A percentile compares a stretch with the other conserved stretches of the same genome.
Conservation (phyloP, 495 filamentous ascomycete species). For the Bombardia bombarda region DNA sequence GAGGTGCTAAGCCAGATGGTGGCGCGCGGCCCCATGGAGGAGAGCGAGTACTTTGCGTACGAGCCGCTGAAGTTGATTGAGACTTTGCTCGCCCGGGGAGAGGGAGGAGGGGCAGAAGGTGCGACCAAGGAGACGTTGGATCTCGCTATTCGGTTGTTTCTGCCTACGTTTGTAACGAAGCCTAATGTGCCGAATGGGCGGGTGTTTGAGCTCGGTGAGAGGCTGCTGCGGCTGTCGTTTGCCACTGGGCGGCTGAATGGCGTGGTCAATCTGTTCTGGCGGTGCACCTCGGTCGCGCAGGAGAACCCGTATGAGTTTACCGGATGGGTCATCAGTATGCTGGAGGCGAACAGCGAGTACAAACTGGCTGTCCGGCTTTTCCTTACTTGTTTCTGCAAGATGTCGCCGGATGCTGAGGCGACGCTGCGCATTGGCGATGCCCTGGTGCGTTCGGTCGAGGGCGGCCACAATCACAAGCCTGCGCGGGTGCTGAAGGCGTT, state of each 20-base stretch:
- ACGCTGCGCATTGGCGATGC: constrained; percentile 16
- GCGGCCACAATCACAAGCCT: constrained; percentile 15
- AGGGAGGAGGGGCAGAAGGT: neutral
- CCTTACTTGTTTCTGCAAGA: constrained; percentile 18
- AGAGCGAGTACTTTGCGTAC: constrained; percentile 25
- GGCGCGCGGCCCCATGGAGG: constrained; percentile 19
- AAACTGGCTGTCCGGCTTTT: constrained; percentile 22
- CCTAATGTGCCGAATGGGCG: constrained; percentile 5
- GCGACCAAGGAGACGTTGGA: constrained; percentile 8
- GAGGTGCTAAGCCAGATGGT: constrained; percentile 23
- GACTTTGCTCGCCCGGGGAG: constrained; percentile 11
- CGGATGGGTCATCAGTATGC: constrained; percentile 20
- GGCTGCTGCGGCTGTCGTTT: constrained; percentile 22
- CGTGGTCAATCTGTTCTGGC: constrained; percentile 22
- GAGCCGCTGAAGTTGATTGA: constrained; percentile 25
- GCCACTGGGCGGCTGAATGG: constrained; percentile 8
- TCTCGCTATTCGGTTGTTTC: constrained; percentile 24
- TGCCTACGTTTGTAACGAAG: constrained; percentile 23
- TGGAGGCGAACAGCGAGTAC: constrained; percentile 18
- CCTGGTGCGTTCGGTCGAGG: constrained; percentile 22
- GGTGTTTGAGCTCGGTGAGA: constrained; percentile 19
- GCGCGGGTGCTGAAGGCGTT: constrained; percentile 19
- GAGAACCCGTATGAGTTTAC: constrained; percentile 8
- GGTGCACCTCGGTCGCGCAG: constrained; percentile 11
- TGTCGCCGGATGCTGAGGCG: constrained; percentile 10